Percentiles rank a stretch among this genome's conserved stretches.
Conservation (phyloP, 768 basidiomycete genomes). For the Kwoniella europaea region DNA sequence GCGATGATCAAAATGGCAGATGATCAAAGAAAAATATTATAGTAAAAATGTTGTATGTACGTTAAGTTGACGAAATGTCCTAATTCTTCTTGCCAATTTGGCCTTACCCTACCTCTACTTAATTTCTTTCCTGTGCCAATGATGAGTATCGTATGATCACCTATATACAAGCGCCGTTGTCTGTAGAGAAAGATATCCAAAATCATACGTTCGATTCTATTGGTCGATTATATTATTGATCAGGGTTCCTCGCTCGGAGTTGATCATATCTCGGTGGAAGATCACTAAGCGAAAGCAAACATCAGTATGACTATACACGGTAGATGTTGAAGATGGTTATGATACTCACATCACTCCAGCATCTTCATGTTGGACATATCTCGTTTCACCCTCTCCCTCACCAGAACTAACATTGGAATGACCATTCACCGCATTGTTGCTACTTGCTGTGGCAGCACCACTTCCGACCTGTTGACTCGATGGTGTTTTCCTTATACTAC, state of each 20-base stretch:
- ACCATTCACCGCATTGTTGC: background rate
- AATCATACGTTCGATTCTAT: too few species aligned
- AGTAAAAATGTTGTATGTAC: too few species aligned
- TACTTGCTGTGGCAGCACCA: background rate
- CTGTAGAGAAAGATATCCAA: too few species aligned
- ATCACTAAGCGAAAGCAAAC: conserved; percentile 21
- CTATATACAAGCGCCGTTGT: too few species aligned
- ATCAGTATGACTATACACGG: background rate
- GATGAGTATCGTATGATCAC: too few species aligned
- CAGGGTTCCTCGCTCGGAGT: conserved; percentile 41
- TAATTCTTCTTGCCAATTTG: too few species aligned
- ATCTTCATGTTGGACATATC: conserved; percentile 43
- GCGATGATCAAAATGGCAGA: too few species aligned
- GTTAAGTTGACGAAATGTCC: too few species aligned
- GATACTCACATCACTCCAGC: conserved; percentile 43
- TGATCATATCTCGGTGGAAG: conserved; percentile 48
- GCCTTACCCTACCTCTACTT: too few species aligned
- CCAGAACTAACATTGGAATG: background rate
- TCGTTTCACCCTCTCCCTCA: conserved; percentile 2
- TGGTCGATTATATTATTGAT: conserved; percentile 12
- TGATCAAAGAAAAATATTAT: too few species aligned
- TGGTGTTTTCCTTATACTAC: conserved; percentile 28
- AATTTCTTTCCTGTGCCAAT: too few species aligned
- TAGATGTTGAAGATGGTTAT: background rate
- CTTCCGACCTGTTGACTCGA: conserved; percentile 8